A percentile compares a stretch with the other conserved stretches of the same genome.
Conservation (phyloP, 768 basidiomycete genomes). For the Cystofilobasidium macerans region DNA sequence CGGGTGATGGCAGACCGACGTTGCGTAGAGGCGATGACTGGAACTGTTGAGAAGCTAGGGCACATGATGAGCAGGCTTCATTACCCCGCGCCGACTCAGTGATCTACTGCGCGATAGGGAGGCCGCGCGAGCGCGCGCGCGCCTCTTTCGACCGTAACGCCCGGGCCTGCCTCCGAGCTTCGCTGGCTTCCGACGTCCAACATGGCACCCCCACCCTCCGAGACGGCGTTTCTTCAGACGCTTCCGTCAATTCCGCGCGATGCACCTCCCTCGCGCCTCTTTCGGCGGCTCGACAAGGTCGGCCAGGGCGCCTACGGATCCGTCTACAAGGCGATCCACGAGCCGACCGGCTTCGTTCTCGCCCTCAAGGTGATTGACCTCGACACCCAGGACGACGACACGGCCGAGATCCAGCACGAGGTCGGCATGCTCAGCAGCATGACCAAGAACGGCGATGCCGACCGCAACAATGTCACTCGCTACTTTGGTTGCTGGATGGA, state of each 20-base stretch:
- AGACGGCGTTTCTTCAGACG: neutral
- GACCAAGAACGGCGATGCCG: conserved; percentile 50
- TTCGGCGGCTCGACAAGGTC: conserved; percentile 58
- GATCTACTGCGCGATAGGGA: no score
- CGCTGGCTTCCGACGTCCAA: neutral
- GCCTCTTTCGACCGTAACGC: no score
- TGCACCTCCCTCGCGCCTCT: conserved; percentile 9
- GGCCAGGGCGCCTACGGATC: conserved; percentile 94
- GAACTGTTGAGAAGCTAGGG: no score
- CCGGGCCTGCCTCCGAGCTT: no score
- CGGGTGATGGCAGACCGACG: no score
- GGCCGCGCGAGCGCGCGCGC: no score
- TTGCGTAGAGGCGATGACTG: no score
- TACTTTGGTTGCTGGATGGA: conserved; percentile 96
- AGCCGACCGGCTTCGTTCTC: conserved; percentile 73
- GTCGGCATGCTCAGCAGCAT: conserved; percentile 64
- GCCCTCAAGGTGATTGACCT: conserved; percentile 98
- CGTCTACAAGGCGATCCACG: conserved; percentile 72
- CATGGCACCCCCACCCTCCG: neutral
- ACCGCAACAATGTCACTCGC: conserved; percentile 62
- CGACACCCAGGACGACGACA: conserved; percentile 92
- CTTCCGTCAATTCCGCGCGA: conserved; percentile 1
- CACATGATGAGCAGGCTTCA: no score
- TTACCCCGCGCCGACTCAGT: no score
- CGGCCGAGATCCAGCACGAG: conserved; percentile 90